Conservation (phyloP, 768 basidiomycete genomes). For the Phanerodontia chrysosporium region DNA sequence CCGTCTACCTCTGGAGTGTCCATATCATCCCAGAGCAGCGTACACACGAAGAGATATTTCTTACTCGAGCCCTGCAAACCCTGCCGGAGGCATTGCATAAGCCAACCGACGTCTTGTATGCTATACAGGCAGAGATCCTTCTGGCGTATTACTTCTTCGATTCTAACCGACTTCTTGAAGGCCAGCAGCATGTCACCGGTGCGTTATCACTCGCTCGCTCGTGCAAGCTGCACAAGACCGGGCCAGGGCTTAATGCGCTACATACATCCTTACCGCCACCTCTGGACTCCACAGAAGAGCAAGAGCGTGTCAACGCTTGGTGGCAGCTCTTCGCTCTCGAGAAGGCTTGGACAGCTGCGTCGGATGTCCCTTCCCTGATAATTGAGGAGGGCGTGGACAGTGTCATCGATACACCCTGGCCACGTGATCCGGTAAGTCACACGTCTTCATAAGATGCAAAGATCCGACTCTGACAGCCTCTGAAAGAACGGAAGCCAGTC, state of each 20-base stretch:
- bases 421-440: slow-evolving; percentile 18
- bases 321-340: slow-evolving; percentile 34
- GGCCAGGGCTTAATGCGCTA: background rate
- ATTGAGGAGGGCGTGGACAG: slow-evolving; percentile 21
- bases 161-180: slow-evolving; percentile 9
- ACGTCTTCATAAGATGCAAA: background rate
- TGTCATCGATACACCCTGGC: slow-evolving; percentile 41
- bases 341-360: slow-evolving; percentile 26
- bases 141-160: slow-evolving; percentile 14
- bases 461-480: too few relatives aligned
- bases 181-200: slow-evolving; percentile 8
- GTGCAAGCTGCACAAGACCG: slow-evolving; percentile 40
- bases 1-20: slow-evolving; percentile 49
- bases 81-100: slow-evolving; percentile 45
- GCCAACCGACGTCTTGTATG: background rate
- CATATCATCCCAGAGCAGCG: slow-evolving; percentile 37
- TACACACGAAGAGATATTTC: slow-evolving; percentile 29
- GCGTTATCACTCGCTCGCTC: slow-evolving; percentile 35
- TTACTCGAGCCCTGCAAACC: slow-evolving; percentile 36
- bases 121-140: slow-evolving; percentile 13
- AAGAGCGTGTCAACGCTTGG: slow-evolving; percentile 34
- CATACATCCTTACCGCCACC: slow-evolving; percentile 15
- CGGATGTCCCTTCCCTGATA: slow-evolving; percentile 26
- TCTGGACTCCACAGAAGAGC: slow-evolving; percentile 28
- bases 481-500: background rate